These are phyloP conservation scores for Microglena sp. DNA, from an alignment of 139 green algal genomes.

Conservation along the genomic window DNA sequence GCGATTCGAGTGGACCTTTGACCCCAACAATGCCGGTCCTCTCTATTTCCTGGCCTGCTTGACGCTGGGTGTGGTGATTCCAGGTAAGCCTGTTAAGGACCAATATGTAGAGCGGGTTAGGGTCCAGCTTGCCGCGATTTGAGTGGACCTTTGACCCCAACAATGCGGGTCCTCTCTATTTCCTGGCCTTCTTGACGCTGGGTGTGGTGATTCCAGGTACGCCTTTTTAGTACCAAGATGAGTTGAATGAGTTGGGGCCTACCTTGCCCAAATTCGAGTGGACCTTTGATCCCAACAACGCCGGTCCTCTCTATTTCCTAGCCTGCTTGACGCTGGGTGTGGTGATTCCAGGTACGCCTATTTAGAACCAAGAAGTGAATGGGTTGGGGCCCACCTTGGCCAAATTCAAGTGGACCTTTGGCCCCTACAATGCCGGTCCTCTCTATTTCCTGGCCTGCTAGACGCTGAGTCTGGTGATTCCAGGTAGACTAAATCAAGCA, in stretches of 20 bases:
- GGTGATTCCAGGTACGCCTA: conserved; percentile 33
- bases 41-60: conserved; percentile 46
- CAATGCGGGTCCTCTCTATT: conserved; percentile 33
- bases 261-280: no score
- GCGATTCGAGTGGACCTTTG: conserved; percentile 6
- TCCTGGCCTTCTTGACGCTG: conserved; percentile 40
- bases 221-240: no score
- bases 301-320: conserved; percentile 37
- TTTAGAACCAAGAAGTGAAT: no score
- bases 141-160: conserved; percentile 16
- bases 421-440: conserved; percentile 12
- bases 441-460: conserved; percentile 40
- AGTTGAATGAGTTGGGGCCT: no score
- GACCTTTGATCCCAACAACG: conserved; percentile 22
- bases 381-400: background rate
- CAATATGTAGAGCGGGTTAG: no score
- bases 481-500: no score
- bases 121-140: background rate
- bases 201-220: conserved; percentile 39
- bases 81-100: no score
- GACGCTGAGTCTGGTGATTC: conserved; percentile 37
- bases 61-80: conserved; percentile 44
- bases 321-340: conserved; percentile 44
- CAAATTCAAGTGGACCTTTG: conserved; percentile 3
- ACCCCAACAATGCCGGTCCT: conserved; percentile 20